Evolutionary conservation across 2,329 filamentous ascomycete genomes (phyloP).

Genomic region (Aureobasidium pullulans): DNA sequence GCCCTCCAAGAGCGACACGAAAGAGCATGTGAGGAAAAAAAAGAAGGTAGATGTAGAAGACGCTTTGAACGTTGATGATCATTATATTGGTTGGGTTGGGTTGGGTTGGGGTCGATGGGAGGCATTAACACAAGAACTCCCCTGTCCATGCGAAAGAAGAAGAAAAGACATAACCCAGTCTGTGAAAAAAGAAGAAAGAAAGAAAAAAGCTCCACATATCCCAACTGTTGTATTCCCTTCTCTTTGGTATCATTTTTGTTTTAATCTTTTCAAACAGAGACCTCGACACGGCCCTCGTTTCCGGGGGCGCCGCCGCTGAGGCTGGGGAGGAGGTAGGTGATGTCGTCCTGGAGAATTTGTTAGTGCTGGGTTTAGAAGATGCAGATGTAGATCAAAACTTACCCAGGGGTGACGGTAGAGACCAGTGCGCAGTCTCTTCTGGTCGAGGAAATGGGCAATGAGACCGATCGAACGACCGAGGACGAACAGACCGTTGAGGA

Average conservation of each 20-base stretch:
- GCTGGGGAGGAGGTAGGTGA: conserved; percentile 86
- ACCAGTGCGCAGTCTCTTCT: conserved; percentile 97
- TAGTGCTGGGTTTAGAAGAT: not conserved
- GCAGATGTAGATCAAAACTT: not conserved
- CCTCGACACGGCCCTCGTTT: conserved; percentile 81
- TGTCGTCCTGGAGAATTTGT: conserved; percentile 71
- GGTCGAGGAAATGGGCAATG: conserved; percentile 98
- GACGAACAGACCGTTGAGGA: conserved; percentile 98
- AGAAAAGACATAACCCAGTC: conserved; percentile 9
- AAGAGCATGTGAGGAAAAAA: too few species aligned
- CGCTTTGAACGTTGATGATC: conserved; percentile 7
- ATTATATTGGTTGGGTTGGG: conserved; percentile 1
- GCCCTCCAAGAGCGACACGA: too few species aligned
- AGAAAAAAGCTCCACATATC: conserved; percentile 5
- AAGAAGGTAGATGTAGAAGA: not conserved
- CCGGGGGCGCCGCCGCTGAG: conserved; percentile 64
- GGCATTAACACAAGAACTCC: not conserved
- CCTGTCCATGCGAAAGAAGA: conserved; percentile 5
- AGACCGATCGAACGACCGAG: conserved; percentile 95
- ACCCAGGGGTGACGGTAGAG: conserved; percentile 77
- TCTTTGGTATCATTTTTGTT: conserved; percentile 11
- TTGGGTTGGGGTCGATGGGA: not conserved
- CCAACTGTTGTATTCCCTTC: conserved; percentile 2
- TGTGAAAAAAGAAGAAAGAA: conserved; percentile 1
- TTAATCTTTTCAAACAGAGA: conserved; percentile 31